Evolutionary conservation across 768 basidiomycete species (phyloP).

Genomic region (Leccinum incarnatum): DNA sequence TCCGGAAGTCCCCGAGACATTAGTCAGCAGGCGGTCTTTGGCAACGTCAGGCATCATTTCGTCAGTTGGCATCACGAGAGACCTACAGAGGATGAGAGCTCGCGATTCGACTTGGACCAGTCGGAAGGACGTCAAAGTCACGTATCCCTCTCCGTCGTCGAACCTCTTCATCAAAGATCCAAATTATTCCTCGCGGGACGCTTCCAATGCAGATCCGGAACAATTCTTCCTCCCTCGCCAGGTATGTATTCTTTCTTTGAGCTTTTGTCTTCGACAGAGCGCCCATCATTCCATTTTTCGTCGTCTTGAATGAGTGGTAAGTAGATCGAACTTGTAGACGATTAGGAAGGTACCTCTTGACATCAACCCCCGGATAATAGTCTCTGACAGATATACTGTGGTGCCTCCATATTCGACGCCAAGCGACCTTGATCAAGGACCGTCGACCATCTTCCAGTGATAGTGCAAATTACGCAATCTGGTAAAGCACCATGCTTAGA

Average conservation of each 20-base stretch:
- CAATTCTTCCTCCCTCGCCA: slow-evolving; percentile 39
- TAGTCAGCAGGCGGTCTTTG: too few species aligned
- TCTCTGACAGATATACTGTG: too few species aligned
- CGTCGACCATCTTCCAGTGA: too few species aligned
- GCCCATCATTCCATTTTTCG: slow-evolving; percentile 56
- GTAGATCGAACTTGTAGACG: too few species aligned
- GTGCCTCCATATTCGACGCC: too few species aligned
- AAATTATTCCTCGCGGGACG: slow-evolving; percentile 59
- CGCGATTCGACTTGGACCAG: slow-evolving; percentile 8
- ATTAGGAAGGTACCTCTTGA: too few species aligned
- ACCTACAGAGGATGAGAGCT: slow-evolving; percentile 42
- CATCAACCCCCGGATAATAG: too few species aligned
- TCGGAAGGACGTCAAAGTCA: slow-evolving; percentile 23
- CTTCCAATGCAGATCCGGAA: slow-evolving; percentile 19
- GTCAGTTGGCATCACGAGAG: slow-evolving; percentile 54
- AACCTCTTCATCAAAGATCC: slow-evolving; percentile 46
- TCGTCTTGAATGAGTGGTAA: slow-evolving; percentile 46
- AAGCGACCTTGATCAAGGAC: too few species aligned
- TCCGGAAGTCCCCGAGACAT: too few species aligned
- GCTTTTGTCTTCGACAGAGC: slow-evolving; percentile 51
- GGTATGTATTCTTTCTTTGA: slow-evolving; percentile 39
- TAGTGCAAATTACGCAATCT: too few species aligned
- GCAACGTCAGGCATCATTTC: slow-evolving; percentile 36
- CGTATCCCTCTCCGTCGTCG: slow-evolving; percentile 46
- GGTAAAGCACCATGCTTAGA: too few species aligned